Evolutionary conservation across 352 stramenopile genomes (phyloP).

Genomic region (Pilasporangium apinafurcum): DNA sequence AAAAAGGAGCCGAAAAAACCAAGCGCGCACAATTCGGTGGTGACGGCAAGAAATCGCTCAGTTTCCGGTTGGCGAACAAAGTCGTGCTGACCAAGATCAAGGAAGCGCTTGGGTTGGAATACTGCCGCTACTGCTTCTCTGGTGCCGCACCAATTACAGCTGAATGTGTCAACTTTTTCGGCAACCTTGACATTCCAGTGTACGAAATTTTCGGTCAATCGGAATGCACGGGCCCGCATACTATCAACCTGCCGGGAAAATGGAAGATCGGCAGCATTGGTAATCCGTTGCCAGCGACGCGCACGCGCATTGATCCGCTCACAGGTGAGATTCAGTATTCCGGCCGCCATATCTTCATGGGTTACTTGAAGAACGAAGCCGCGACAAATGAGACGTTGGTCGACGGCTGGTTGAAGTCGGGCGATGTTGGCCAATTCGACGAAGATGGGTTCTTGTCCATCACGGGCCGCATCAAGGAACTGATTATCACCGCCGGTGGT

Average conservation of each 20-base stretch:
- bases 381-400: constrained; percentile 51
- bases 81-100: constrained; percentile 83
- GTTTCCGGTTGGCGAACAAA: constrained; percentile 78
- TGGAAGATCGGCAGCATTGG: constrained; percentile 87
- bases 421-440: constrained; percentile 85
- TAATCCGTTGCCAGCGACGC: constrained; percentile 43
- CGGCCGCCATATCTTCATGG: constrained; percentile 69
- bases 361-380: constrained; percentile 56
- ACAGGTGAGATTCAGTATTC: constrained; percentile 62
- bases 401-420: constrained; percentile 88
- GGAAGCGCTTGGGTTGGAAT: constrained; percentile 68
- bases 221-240: constrained; percentile 85
- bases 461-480: constrained; percentile 92
- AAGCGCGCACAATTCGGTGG: constrained; percentile 63
- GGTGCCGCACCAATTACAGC: constrained; percentile 63
- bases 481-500: constrained; percentile 91
- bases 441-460: constrained; percentile 87
- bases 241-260: constrained; percentile 54
- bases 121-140: constrained; percentile 79
- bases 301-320: constrained; percentile 37
- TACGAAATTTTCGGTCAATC: constrained; percentile 90
- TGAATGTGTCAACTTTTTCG: constrained; percentile 83
- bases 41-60: constrained; percentile 38
- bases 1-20: constrained; percentile 44
- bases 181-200: constrained; percentile 90